Evolutionary conservation across 2,329 filamentous ascomycete genomes (phyloP), one percentile per base, ranked within the genome.

Genomic region (Paracamarosporium sp.): DNA sequence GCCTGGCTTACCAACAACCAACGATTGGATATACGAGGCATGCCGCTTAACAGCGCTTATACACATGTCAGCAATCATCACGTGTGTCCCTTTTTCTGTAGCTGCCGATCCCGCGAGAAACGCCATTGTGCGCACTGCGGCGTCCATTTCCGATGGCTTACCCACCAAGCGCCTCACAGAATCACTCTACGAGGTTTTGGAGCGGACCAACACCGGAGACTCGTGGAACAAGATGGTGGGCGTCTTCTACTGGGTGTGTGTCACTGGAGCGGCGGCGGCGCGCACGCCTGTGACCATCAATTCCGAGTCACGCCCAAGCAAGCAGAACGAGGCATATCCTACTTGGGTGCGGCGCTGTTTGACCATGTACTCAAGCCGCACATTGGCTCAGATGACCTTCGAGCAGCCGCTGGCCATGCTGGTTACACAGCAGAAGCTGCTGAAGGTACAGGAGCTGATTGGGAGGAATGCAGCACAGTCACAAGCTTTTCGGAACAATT

Each of bases 11-110:
- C 53, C 64, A 8, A 64, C 60, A 1, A 64, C 64, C 3, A 61
- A 65, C 15, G 71, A 75, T 50, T 74, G 66, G 65, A 47, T 75
- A 6, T 76, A 74, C 50, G 75, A 78, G 51, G 59, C 73, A 9
- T 72, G 69, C 45, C 73, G 75, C 17, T 65, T 77, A 31, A 60
- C 73, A 11, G 64, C 71, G 20, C 53, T 76, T 9, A 74, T 77
- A 24, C 74, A 74, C 57, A 60, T 69, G 5, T 59, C 65, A 1
- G 69, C 75, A 6, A 68, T 78, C 40, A 60, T 68, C 15, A 51
- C 61, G 47, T 61, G 62, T 7, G 38, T 69, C 1, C 69, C 71
- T 2, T 70, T 77, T 17, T 75, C 71, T 11, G 44, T 61, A 9
- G 66, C 71, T 36, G 68, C 71, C 25, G 57, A 70, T n/a, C 60